Conservation (phyloP, 2,329 filamentous ascomycete genomes). For the Gremmenia infestans region DNA sequence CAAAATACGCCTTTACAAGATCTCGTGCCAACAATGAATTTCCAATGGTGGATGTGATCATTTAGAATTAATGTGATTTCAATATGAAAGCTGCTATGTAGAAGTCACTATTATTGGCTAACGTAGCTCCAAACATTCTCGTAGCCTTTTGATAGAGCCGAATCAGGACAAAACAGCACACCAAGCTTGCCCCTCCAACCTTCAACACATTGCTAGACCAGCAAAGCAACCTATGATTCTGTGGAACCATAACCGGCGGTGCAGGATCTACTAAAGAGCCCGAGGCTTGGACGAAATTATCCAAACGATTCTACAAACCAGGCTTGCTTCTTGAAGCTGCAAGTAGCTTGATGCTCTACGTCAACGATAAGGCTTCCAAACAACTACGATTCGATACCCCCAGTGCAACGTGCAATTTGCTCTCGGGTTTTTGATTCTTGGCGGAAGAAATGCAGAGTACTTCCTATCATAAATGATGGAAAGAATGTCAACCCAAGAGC, state of each 20-base stretch:
- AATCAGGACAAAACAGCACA: slow-evolving; percentile 7
- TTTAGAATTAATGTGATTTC: background rate
- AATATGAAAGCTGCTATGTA: background rate
- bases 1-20: slow-evolving; percentile 5
- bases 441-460: slow-evolving; percentile 16
- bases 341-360: background rate
- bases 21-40: background rate
- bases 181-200: slow-evolving; percentile 1
- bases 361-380: slow-evolving; percentile 3
- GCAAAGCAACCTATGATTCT: background rate
- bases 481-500: slow-evolving; percentile 63
- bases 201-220: slow-evolving; percentile 2
- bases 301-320: background rate
- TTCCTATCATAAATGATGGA: slow-evolving; percentile 38
- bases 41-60: background rate
- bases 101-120: background rate
- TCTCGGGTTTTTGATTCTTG: background rate
- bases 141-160: slow-evolving; percentile 11
- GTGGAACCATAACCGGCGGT: background rate
- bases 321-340: background rate
- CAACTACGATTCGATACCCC: background rate
- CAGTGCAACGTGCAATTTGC: background rate
- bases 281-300: background rate
- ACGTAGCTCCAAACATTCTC: slow-evolving; percentile 4
- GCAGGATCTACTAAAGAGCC: background rate